Evolutionary conservation across 345 rosid species (phyloP), one percentile per base, ranked within the genome.

Genomic region (Eutrema yunnanense): DNA sequence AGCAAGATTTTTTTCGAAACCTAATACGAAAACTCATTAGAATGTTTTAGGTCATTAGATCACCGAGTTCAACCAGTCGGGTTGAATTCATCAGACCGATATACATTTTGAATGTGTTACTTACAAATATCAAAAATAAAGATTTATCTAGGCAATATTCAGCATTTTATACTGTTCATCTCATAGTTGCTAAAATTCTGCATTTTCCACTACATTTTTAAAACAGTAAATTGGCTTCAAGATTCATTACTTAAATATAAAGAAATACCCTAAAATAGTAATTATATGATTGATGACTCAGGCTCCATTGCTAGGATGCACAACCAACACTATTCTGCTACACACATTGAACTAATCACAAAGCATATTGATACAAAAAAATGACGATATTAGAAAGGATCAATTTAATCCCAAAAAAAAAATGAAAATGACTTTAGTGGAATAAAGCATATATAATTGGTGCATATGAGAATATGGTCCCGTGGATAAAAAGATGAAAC

Each of bases 381-480:
- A 52, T 44, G 26, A 10, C 42, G 11, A 61, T 29, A 50, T 60
- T 47, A 2, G 0, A 4, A 16, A 22, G 22, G 22, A 22, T n/a
- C n/a, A n/a, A 22, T 22, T 22, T 22, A 22, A 22, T 22, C 1
- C 1, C 1, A 22, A 22, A 22, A 22, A 22, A 22, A 22, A 22
- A 22, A 22, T 22, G 22, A 22, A 44, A 57, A 4, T 32, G 65
- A 74, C 61, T 49, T 74, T n/a, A 32, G 7, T 27, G 62, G 68
- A 74, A 74, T 59, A 75, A 51, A 74, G 57, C 50, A 74, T 60
- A 41, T 42, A 67, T 56, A 48, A 65, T 51, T 51, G 55, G 73
- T 42, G 55, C 68, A 41, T 12, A 42, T 14, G 16, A 51, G 62
- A 60, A 60, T 59, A 74, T 61, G 63, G 56, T 60, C 57, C 69